Evolutionary conservation across 352 stramenopile genomes (phyloP).

Genomic region (Phytophthora podocarpi): DNA sequence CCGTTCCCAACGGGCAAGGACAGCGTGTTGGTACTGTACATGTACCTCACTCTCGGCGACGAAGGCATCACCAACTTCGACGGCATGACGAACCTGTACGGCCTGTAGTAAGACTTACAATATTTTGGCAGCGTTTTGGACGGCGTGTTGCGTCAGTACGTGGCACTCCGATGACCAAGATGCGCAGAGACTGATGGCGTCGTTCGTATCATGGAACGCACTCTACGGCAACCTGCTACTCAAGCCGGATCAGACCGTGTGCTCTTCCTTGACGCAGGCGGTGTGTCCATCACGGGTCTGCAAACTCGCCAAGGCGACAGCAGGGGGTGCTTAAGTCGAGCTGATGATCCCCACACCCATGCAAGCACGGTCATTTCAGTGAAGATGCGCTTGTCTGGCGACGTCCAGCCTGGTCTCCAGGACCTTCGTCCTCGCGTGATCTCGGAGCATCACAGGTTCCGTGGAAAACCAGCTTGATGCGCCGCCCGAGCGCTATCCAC

Average conservation of each 20-base stretch:
- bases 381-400: no score
- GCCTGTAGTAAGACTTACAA: constrained; percentile 8
- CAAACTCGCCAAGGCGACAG: constrained; percentile 30
- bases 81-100: constrained; percentile 22
- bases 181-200: constrained; percentile 22
- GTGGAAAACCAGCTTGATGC: no score
- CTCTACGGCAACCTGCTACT: constrained; percentile 14
- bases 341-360: no score
- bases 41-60: constrained; percentile 20
- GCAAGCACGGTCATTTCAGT: no score
- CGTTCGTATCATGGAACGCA: constrained; percentile 30
- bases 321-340: no score
- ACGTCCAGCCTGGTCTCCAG: no score
- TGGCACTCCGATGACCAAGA: constrained; percentile 19
- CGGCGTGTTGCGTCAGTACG: constrained; percentile 24
- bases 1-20: constrained; percentile 16
- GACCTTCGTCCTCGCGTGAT: no score
- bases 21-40: constrained; percentile 21
- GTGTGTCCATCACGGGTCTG: constrained; percentile 28
- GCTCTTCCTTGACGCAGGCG: constrained; percentile 26
- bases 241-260: constrained; percentile 21
- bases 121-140: constrained; percentile 8
- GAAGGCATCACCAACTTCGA: constrained; percentile 27
- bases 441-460: no score
- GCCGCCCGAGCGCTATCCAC: no score